Evolutionary conservation across 768 basidiomycete species (phyloP), one percentile per base, ranked within the genome.

Genomic region (Lactifluus hygrophoroides): DNA sequence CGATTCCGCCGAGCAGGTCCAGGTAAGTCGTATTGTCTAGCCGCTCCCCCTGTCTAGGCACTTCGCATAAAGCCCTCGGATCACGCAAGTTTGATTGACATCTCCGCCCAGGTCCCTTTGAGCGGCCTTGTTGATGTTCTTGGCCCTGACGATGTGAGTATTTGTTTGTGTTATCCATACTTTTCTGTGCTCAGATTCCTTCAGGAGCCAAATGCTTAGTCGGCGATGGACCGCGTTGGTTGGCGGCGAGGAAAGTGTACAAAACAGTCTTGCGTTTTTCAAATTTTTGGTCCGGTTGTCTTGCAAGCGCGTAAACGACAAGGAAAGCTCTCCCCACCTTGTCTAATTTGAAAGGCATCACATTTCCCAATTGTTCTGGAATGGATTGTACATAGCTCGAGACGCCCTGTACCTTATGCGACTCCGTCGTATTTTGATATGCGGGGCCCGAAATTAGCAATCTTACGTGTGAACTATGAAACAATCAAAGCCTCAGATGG

Each of bases 211-310:
- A 10, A 13, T 27, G 25, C 11, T 16, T 17, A 46, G 23, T 46
- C 27, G 17, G 25, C 10, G 16, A 28, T 7, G 69, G 62, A 67
- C 68, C 16, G 71, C 72, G n/a, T 73, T 67, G 62, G 69, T 66
- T 2, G 72, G 69, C 16, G 64, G 44, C 23, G 23, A 3, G 45
- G 27, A 16, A 45, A 27, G 25, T 27, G 19, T 4, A 9, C 42
- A 43, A 21, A 2, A 4, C 14, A 25, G 5, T 23, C 19, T 25
- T 45, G 43, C 23, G 23, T 45, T 45, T 43, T 2, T 23, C 21
- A 13, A 11, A 9, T 1, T 5, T 21, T 19, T 8, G 9, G 10
- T 17, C 37, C n/a, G 16, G 42, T 23, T 19, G 23, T 44, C 19
- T 3, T 21, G 8, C 10, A 43, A 8, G 3, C 21, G 19, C 25